Base-by-base conservation (phyloP, 257 asterid genomes). In the Hygrophila difformis region DNA sequence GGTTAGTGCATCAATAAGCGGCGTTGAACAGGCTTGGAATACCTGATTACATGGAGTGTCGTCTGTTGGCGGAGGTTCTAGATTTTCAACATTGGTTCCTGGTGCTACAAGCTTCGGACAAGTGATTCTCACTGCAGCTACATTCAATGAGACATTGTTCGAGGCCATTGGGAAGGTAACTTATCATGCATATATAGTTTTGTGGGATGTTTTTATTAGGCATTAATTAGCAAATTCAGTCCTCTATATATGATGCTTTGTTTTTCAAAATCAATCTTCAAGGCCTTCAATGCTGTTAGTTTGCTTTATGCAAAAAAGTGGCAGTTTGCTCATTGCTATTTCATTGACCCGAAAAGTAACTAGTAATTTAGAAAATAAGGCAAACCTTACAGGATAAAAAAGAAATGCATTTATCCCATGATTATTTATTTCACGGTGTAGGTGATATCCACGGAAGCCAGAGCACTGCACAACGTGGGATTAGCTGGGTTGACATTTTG, bases 391-490 rank as follows among this genome's bases (percentile, higher is more conserved):
- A 4, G 37, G 37, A 5, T 33, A n/a, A n/a, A n/a, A 33, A 33
- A 9, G n/a, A 33, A 10, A 33, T 33, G 37, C 6, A 33, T 9
- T 5, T 9, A 33, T 2, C 12, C 2, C 2, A 9, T 31, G 2
- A 31, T 31, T 31, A 12, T 31, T 31, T 4, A 33, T 5, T 33
- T 10, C 3, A 24, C 12, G 37, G 12, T 51, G 40, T 59, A 91
- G 99, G 96, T 76, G 58, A 93, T 91, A 12, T 91, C 99, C 0
- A 91, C 95, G 0, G 99, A 91, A 59, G 99, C 94, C 28, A 78
- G 96, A 53, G 97, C 99, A 57, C 82, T 86, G 99, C 51, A 86
- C 83, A 91, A 91, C 38, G 95, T 76, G 9, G 99, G 99, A 34
- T 52, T 68, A 62, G 75, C 95, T n/a, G 99, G 99, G 15, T 54